Conservation (phyloP, 2,329 filamentous ascomycete genomes). For the Diplodia intermedia region DNA sequence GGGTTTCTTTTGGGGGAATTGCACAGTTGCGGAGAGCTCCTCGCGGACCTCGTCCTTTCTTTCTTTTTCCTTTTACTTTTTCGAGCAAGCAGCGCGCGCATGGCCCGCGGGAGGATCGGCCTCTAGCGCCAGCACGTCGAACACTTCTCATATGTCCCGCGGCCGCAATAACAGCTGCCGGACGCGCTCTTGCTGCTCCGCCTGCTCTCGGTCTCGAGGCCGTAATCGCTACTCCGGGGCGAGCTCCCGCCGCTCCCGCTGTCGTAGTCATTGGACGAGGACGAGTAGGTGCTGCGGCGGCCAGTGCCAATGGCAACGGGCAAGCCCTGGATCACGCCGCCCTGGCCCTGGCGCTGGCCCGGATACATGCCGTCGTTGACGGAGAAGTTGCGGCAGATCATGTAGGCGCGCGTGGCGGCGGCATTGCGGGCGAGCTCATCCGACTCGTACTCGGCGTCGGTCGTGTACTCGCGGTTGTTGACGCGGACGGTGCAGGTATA, state of each 20-base stretch:
- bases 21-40: conserved; percentile 3
- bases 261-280: conserved; percentile 55
- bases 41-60: conserved; percentile 16
- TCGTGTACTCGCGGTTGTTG: conserved; percentile 96
- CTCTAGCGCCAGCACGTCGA: conserved; percentile 25
- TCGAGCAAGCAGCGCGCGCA: neutral
- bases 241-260: conserved; percentile 63
- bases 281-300: conserved; percentile 56
- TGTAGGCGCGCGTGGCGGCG: conserved; percentile 93
- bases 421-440: conserved; percentile 87
- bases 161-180: conserved; percentile 46
- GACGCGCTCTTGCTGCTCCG: conserved; percentile 45
- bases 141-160: conserved; percentile 38
- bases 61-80: neutral
- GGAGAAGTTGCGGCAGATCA: conserved; percentile 97
- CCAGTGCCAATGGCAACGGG: conserved; percentile 70
- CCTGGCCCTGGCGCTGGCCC: conserved; percentile 61
- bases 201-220: conserved; percentile 47
- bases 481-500: conserved; percentile 91
- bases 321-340: conserved; percentile 64
- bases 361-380: conserved; percentile 91
- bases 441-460: conserved; percentile 82
- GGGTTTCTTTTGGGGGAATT: conserved; percentile 6
- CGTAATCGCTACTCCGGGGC: conserved; percentile 57
- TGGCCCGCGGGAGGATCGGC: neutral